phyloP scores from a whole-genome alignment of 108 stramenopile genomes.

The Poteriospumella lacustris region DNA sequence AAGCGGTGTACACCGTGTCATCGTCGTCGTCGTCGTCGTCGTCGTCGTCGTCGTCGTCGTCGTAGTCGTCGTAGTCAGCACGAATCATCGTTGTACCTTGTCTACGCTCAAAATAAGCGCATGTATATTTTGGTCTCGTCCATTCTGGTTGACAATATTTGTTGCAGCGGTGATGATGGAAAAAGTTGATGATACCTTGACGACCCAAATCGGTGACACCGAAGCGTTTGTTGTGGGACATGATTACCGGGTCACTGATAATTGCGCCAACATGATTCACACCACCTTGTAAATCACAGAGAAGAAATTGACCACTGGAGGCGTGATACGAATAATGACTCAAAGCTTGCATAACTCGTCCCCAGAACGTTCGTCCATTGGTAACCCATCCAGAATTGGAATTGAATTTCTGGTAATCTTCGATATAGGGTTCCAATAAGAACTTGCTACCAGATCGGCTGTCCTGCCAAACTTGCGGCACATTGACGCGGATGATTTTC shows the following conservation, averaged over 20 bases:
- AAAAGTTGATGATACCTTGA: slow-evolving; percentile 48
- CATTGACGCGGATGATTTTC: slow-evolving; percentile 41
- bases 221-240: slow-evolving; percentile 36
- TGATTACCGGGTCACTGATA: slow-evolving; percentile 52
- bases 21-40: no score
- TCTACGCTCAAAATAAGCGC: neutral
- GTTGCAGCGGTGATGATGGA: slow-evolving; percentile 48
- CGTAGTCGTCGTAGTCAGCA: no score
- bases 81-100: neutral
- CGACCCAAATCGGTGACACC: slow-evolving; percentile 53
- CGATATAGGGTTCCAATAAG: slow-evolving; percentile 50
- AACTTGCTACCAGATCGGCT: slow-evolving; percentile 33
- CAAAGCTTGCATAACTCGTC: slow-evolving; percentile 53
- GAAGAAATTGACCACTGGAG: slow-evolving; percentile 43
- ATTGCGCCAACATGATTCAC: slow-evolving; percentile 38
- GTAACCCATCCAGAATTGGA: slow-evolving; percentile 53
- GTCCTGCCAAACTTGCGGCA: slow-evolving; percentile 42
- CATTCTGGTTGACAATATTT: slow-evolving; percentile 48
- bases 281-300: slow-evolving; percentile 61
- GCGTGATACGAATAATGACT: slow-evolving; percentile 53
- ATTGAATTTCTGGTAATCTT: slow-evolving; percentile 58
- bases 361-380: slow-evolving; percentile 34
- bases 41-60: no score
- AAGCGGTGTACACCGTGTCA: no score
- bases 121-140: slow-evolving; percentile 33